Evolutionary conservation across 345 rosid species (phyloP), one percentile per base, ranked within the genome.

Genomic region (Gossypium anomalum): DNA sequence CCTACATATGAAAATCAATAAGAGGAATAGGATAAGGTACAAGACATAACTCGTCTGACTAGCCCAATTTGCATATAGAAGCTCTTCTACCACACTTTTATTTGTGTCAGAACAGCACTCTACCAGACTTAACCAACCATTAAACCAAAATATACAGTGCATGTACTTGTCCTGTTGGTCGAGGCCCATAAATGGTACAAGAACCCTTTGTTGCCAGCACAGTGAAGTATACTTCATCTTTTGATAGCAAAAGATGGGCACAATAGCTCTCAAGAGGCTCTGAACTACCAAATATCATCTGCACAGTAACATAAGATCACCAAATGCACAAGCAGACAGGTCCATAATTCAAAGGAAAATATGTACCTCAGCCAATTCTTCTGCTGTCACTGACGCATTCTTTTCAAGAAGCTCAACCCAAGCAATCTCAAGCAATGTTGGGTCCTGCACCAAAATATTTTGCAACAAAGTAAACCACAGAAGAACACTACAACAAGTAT

Each of bases 371-470:
- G 98, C 98, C 76, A 94, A 79, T 75, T 89, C 98, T 87, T 88
- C 96, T 9, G 90, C 82, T 8, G 96, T 91, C 71, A 92, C 93
- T 20, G 97, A 83, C 72, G 85, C 89, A 77, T 92, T 92, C 79
- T 87, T 85, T 83, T 94, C 98, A 74, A 91, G 93, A 70, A 94
- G 93, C 87, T 94, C 98, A 13, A 79, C 80, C 98, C 98, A 94
- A 78, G 98, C 98, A 76, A 91, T 89, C 92, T 94, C 98, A 47
- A 94, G 85, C 77, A 94, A 76, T 45, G 96, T 77, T 17, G 90
- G 85, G 79, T 92, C 98, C 98, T 94, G 86, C 79, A 83, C 38
- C 62, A 15, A 56, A 70, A 74, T 16, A 75, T 61, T 44, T 59
- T 71, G 53, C 14, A 68, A 3, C 61, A 61, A 73, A 49, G 60